A percentile compares a stretch with the other conserved stretches of the same genome.
These are phyloP conservation scores for Suillus subaureus DNA, from an alignment of 768 basidiomycete species.

Conservation along the genomic window DNA sequence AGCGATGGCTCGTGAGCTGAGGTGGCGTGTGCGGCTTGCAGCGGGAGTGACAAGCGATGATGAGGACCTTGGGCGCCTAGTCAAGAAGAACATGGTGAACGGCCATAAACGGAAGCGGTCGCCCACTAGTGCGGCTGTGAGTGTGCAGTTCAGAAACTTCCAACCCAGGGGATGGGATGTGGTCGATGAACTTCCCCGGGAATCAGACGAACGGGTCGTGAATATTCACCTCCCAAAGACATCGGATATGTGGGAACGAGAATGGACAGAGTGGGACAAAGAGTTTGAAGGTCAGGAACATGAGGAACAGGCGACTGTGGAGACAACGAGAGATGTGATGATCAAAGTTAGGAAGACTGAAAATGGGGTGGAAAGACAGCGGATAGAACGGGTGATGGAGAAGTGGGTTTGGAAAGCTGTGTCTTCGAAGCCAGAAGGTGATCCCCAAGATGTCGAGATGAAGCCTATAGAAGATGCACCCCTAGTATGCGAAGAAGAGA, in stretches of 20 bases:
- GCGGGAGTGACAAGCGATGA: slow-evolving; percentile 69
- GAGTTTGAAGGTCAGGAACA: slow-evolving; percentile 31
- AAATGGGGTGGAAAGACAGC: slow-evolving; percentile 67
- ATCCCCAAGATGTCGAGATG: slow-evolving; percentile 32
- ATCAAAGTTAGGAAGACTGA: slow-evolving; percentile 59
- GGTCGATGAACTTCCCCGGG: slow-evolving; percentile 43
- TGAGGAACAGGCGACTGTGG: slow-evolving; percentile 41
- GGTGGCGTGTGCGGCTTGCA: slow-evolving; percentile 76
- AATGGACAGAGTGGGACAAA: slow-evolving; percentile 42
- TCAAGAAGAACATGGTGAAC: slow-evolving; percentile 28
- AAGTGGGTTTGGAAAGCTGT: slow-evolving; percentile 59
- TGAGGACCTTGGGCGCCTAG: slow-evolving; percentile 43
- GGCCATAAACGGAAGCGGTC: slow-evolving; percentile 44
- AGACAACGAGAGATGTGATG: slow-evolving; percentile 48
- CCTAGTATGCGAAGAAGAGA: slow-evolving; percentile 12
- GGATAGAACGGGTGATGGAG: slow-evolving; percentile 68
- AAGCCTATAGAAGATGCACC: slow-evolving; percentile 23
- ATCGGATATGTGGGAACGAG: slow-evolving; percentile 45
- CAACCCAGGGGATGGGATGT: slow-evolving; percentile 68
- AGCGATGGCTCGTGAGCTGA: slow-evolving; percentile 78
- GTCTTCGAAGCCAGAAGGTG: slow-evolving; percentile 10
- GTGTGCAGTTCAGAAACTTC: slow-evolving; percentile 61
- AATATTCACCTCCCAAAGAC: slow-evolving; percentile 42
- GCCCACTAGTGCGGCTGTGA: slow-evolving; percentile 17
- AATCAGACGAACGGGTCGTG: slow-evolving; percentile 40